Base-by-base conservation (phyloP, 495 filamentous ascomycete species). In the Aspergillus heteromorphus region DNA sequence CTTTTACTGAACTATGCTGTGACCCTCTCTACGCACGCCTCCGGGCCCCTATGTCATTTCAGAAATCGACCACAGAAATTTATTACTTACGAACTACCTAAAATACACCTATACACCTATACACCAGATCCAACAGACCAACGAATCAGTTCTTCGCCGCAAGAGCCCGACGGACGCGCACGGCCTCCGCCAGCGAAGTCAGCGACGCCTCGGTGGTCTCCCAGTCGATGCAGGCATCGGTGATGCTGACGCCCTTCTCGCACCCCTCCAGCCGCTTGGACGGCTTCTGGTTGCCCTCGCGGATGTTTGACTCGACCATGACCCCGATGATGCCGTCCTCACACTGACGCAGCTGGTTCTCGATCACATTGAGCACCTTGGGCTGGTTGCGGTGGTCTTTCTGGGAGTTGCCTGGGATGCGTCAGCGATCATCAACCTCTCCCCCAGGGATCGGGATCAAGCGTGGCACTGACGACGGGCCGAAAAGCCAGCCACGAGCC, bases 261-360 rank as follows among this genome's bases (percentile, higher is more conserved):
- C 95, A 74, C 13, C 70, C 86, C 0, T 77, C 65, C 7, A 83
- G 87, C n/a, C 90, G 88, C 56, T 87, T 87, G 13, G 80, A 55
- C 1, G 90, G 87, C 67, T 92, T 92, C 66, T 95, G 90, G 73
- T 83, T 73, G 60, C 90, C 90, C 72, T 92, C 90, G 60, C 87
- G 79, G 75, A 95, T 87, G 71, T 95, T 89, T 55, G 86, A 90
- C 73, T 95, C 90, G 56, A 95, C 91, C 90, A 96, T 96, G 54
- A 95, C 84, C 45, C 89, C 90, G 57, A 95, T 80, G 62, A 96
- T 93, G 47, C 79, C 87, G 38, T 76, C 83, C 68, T 96, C 87
- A 25, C 90, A 91, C 56, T 81, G 80, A 42, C 85, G 83, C 27
- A 96, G 69, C 74, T 96, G 90, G 38, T 87, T 81, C 31, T 83